Base-by-base conservation (phyloP, 306 rosid genomes). In the Psophocarpus tetragonolobus region DNA sequence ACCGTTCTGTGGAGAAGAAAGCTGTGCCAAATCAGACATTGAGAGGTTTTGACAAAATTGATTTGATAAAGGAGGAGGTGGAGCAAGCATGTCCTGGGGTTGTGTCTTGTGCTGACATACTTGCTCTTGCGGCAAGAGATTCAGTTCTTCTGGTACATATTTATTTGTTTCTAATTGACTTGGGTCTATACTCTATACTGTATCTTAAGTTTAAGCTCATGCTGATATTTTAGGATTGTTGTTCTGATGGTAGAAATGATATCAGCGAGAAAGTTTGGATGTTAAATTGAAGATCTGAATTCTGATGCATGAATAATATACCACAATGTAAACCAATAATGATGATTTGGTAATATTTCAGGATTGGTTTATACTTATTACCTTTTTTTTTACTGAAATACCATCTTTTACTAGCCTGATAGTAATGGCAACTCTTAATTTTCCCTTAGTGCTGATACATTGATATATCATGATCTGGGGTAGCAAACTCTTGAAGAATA, bases 11-110 rank as follows among this genome's bases (percentile, higher is more conserved):
- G 67, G 97, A 93, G 86, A 93, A 79, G 87, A 86, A 86, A 67
- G 97, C 98, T n/a, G 42, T 84, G n/a, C 98, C 98, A 2, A 93
- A 93, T 74, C 86, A 80, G 72, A 80, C 79, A 18, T 66, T 87
- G 81, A 83, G 45, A 76, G 91, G 87, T 27, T 87, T 87, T 68
- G 89, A 87, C 69, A 42, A 70, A 71, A 81, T 87, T 71, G 91
- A 85, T 68, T 20, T 54, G 83, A 85, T 87, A 27, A 87, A 87
- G 79, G 80, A 77, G 76, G 89, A 85, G 78, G 78, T 85, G 57
- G 91, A 85, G 70, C 84, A 85, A 81, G 77, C 76, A 33, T 87
- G 91, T 78, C 82, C 87, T 1, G 84, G 87, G 7, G 81, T 78
- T 41, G 91, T 83, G 13, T 85, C 91, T 71, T 87, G 87, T 78